A percentile compares a stretch with the other conserved stretches of the same genome.
Evolutionary conservation across 73 alveolate species (phyloP).

Genomic region (Tetrahymena malaccensis): DNA sequence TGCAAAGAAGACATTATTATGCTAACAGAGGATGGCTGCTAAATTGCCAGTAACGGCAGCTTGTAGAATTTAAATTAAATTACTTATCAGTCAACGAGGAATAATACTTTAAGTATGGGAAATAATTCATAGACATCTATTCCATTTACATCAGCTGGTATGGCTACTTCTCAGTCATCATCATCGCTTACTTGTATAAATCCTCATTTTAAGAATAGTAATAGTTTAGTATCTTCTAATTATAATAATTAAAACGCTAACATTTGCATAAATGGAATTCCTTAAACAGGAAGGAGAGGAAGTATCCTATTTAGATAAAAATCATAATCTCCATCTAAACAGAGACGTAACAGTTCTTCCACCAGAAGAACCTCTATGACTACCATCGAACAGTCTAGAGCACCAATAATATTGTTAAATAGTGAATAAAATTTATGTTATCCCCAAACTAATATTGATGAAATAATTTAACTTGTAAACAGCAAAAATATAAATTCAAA

Average conservation of each 20-base stretch:
- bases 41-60: neutral
- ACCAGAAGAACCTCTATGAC: neutral
- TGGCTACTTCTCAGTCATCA: neutral
- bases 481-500: neutral
- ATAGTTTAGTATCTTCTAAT: neutral
- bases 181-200: neutral
- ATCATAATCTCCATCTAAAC: neutral
- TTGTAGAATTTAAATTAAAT: neutral
- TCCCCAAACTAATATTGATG: neutral
- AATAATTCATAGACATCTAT: neutral
- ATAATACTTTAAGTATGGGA: neutral
- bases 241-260: neutral
- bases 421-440: neutral
- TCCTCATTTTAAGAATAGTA: neutral
- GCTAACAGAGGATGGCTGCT: neutral
- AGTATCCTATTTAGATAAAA: neutral
- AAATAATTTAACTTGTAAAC: neutral
- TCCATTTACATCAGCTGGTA: neutral
- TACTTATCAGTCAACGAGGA: neutral
- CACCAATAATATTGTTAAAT: neutral
- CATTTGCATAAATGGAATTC: neutral
- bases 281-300: neutral
- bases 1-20: neutral
- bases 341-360: neutral
- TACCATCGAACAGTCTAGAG: neutral